Conservation (phyloP, 352 stramenopile genomes). For the Phytophthora sansomeana region DNA sequence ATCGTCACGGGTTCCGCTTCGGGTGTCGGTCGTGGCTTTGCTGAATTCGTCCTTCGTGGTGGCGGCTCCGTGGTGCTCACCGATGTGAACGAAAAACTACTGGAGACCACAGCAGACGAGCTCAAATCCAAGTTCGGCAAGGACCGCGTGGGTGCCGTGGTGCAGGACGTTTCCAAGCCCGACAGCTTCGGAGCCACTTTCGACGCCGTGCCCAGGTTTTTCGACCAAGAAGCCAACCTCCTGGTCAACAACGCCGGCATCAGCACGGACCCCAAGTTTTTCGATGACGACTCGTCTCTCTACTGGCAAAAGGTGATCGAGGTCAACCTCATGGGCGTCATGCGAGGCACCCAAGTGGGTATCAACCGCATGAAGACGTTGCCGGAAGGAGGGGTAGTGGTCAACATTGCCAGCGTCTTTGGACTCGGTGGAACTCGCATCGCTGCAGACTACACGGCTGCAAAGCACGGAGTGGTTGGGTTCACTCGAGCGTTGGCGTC, state of each 20-base stretch:
- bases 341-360: conserved; percentile 61
- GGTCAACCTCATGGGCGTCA: conserved; percentile 62
- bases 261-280: conserved; percentile 42
- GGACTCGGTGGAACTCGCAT: conserved; percentile 49
- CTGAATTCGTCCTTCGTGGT: conserved; percentile 49
- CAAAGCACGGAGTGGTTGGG: conserved; percentile 63
- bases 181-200: conserved; percentile 57
- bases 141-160: conserved; percentile 44
- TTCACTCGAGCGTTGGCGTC: conserved; percentile 59
- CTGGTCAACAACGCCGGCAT: conserved; percentile 76
- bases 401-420: conserved; percentile 63
- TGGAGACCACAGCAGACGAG: conserved; percentile 48
- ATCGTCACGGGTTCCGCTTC: conserved; percentile 61
- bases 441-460: conserved; percentile 58
- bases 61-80: conserved; percentile 66
- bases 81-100: conserved; percentile 53
- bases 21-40: conserved; percentile 60
- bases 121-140: conserved; percentile 47
- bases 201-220: conserved; percentile 49
- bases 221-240: conserved; percentile 55
- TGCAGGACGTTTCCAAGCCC: conserved; percentile 62
- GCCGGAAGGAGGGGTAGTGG: conserved; percentile 42
- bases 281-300: conserved; percentile 22
- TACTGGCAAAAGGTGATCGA: conserved; percentile 38
- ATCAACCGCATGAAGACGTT: conserved; percentile 53